Conservation (phyloP, 257 asterid species). For the Rauvolfia tetraphylla region DNA sequence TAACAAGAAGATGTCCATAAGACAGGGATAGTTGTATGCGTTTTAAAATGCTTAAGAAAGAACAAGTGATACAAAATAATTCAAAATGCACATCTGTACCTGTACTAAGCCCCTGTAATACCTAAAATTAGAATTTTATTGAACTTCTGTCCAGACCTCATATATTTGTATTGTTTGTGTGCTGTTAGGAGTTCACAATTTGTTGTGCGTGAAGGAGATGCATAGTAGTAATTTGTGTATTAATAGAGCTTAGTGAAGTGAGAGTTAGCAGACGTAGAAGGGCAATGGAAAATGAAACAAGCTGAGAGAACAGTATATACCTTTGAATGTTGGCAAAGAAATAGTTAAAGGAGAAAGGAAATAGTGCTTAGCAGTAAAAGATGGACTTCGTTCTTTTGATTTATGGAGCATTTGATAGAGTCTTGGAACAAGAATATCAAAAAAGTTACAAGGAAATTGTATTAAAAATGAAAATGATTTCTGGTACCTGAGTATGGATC, state of each 20-base stretch:
- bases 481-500: too few relatives aligned
- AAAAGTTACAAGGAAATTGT: not conserved
- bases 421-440: not conserved
- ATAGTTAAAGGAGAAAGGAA: not conserved
- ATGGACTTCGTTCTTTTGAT: too few relatives aligned
- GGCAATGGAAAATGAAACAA: too few relatives aligned
- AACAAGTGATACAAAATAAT: not conserved
- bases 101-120: not conserved
- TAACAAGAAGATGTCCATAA: not conserved
- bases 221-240: not conserved
- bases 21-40: not conserved
- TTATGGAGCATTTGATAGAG: too few relatives aligned
- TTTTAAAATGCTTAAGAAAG: not conserved
- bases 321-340: not conserved
- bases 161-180: not conserved
- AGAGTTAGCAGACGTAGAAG: not conserved
- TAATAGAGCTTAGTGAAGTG: not conserved
- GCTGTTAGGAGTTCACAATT: not conserved
- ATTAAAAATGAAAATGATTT: too few relatives aligned
- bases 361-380: too few relatives aligned
- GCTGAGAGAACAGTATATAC: not conserved
- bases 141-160: not conserved
- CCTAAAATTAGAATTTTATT: not conserved
- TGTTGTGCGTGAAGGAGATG: too few relatives aligned
- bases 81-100: too few relatives aligned